These are phyloP conservation scores for Cardamine chenopodiifolia DNA, from an alignment of 345 rosid species.

Conservation along the genomic window DNA sequence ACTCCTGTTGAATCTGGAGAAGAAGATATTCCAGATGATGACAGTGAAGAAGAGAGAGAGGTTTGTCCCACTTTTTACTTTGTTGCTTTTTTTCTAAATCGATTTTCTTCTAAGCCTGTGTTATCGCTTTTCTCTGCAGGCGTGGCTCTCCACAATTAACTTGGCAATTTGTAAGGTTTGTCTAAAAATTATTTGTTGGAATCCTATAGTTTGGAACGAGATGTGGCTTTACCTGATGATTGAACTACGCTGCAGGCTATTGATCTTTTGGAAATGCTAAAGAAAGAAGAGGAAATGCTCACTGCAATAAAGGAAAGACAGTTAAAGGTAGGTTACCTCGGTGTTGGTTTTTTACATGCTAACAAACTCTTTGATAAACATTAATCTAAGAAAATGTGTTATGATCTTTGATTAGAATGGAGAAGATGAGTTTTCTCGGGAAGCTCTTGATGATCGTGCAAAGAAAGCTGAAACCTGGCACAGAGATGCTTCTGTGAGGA, in stretches of 20 bases:
- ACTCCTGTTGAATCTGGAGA: constrained; percentile 84
- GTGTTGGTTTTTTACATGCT: not conserved
- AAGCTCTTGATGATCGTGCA: constrained; percentile 73
- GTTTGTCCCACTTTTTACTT: constrained; percentile 40
- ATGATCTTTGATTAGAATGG: constrained; percentile 54
- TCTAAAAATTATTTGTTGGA: constrained; percentile 8
- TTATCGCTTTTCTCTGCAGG: constrained; percentile 55
- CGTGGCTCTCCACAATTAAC: constrained; percentile 80
- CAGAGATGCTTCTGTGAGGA: constrained; percentile 70
- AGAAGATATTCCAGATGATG: constrained; percentile 85
- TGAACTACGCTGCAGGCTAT: constrained; percentile 56
- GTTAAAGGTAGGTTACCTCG: constrained; percentile 54
- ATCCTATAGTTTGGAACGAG: not conserved
- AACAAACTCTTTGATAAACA: not conserved
- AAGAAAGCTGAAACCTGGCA: constrained; percentile 90
- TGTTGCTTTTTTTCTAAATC: not conserved
- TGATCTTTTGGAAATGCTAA: constrained; percentile 86
- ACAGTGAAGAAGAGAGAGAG: constrained; percentile 97
- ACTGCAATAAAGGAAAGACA: constrained; percentile 72
- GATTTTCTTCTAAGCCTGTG: not conserved
- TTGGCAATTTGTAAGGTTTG: constrained; percentile 84
- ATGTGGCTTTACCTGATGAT: constrained; percentile 26
- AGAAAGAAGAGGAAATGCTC: constrained; percentile 91
- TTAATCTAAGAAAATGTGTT: constrained; percentile 15
- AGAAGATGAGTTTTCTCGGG: constrained; percentile 64